These are phyloP conservation scores for Kodamaea restingae DNA, from an alignment of 805 yeast genomes.

Conservation along the genomic window DNA sequence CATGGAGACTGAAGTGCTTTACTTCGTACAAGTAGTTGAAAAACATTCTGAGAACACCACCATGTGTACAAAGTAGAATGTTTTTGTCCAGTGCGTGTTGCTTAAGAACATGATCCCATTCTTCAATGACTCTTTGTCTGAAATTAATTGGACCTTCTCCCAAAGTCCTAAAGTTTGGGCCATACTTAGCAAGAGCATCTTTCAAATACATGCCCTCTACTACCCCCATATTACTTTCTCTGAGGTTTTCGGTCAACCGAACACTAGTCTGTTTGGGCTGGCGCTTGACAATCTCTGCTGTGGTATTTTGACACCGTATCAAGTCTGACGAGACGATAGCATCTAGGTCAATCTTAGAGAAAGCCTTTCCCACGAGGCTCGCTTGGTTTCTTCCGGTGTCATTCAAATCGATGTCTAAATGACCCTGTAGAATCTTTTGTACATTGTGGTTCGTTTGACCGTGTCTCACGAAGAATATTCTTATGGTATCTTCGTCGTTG, in stretches of 20 bases:
- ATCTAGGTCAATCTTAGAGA: constrained; percentile 41
- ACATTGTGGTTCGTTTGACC: constrained; percentile 80
- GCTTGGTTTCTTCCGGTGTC: constrained; percentile 62
- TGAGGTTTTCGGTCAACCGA: constrained; percentile 39
- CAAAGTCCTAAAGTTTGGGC: constrained; percentile 53
- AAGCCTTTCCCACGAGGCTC: constrained; percentile 43
- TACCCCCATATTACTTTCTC: constrained; percentile 75
- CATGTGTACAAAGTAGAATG: constrained; percentile 68
- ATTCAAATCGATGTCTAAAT: constrained; percentile 61
- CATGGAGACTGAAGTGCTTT: constrained; percentile 33
- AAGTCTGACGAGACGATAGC: constrained; percentile 50
- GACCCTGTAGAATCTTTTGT: constrained; percentile 74
- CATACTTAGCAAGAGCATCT: constrained; percentile 63
- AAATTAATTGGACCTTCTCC: constrained; percentile 58
- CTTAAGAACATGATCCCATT: constrained; percentile 42
- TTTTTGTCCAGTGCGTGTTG: constrained; percentile 39
- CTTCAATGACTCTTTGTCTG: constrained; percentile 44
- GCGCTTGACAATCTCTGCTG: constrained; percentile 35
- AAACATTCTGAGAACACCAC: constrained; percentile 71
- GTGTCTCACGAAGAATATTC: constrained; percentile 69
- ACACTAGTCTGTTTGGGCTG: constrained; percentile 18
- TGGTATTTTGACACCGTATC: constrained; percentile 58
- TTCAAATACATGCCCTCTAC: constrained; percentile 69
- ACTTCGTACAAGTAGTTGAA: constrained; percentile 46
- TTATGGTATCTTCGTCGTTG: constrained; percentile 31